These are phyloP conservation scores for Clarireedia homoeocarpa DNA, from an alignment of 2,329 filamentous ascomycete species.

Conservation along the genomic window DNA sequence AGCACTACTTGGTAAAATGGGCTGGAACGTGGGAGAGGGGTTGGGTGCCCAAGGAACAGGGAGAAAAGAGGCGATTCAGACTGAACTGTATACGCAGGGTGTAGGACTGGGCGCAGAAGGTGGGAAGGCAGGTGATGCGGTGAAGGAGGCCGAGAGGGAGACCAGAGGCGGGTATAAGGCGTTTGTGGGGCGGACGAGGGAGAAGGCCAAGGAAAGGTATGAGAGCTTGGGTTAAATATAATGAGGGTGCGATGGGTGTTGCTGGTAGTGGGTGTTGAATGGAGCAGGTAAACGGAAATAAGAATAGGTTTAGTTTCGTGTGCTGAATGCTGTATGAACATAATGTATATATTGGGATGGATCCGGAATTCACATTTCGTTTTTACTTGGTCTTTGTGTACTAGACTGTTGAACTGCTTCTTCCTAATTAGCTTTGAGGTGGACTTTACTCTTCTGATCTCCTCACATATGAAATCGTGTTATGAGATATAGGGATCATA, in stretches of 20 bases:
- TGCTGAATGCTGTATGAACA: too few relatives aligned
- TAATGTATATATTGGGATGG: too few relatives aligned
- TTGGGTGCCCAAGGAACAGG: conserved; percentile 57
- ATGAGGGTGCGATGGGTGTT: background rate
- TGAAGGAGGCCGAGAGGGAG: conserved; percentile 52
- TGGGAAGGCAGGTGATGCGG: conserved; percentile 61
- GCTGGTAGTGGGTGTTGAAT: background rate
- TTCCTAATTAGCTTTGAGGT: too few relatives aligned
- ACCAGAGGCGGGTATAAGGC: conserved; percentile 53
- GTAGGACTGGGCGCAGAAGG: conserved; percentile 64
- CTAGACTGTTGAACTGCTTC: too few relatives aligned
- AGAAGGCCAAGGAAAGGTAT: conserved; percentile 59
- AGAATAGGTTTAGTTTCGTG: too few relatives aligned
- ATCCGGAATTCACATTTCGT: too few relatives aligned
- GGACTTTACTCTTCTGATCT: too few relatives aligned
- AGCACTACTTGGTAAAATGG: conserved; percentile 64
- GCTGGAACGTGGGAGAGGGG: conserved; percentile 58
- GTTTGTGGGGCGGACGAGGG: conserved; percentile 57
- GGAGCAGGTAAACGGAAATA: too few relatives aligned
- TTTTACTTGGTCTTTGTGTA: too few relatives aligned
- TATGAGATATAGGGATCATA: too few relatives aligned
- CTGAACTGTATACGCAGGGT: conserved; percentile 57
- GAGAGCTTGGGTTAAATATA: conserved; percentile 40
- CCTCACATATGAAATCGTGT: too few relatives aligned
- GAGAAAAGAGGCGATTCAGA: conserved; percentile 54